These are phyloP conservation scores for Pestalotiopsis sp. DNA, from an alignment of 2,329 filamentous ascomycete genomes.

Conservation along the genomic window DNA sequence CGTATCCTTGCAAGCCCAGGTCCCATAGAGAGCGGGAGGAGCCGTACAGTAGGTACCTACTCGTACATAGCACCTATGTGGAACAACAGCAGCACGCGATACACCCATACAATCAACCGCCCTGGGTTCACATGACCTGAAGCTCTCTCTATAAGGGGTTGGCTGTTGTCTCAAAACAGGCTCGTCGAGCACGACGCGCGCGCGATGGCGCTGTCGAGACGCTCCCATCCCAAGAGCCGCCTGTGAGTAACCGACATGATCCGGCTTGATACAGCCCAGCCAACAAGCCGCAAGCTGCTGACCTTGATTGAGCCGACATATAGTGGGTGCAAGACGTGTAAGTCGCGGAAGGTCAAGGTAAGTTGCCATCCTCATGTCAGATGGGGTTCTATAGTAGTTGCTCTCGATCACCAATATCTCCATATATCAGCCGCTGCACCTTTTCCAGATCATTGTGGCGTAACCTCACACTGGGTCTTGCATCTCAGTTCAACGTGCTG, in stretches of 20 bases:
- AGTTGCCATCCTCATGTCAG: not conserved
- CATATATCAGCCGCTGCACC: not conserved
- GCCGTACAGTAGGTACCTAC: not conserved
- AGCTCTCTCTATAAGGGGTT: not conserved
- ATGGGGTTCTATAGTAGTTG: not conserved
- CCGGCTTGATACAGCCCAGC: not conserved
- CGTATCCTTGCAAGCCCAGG: not conserved
- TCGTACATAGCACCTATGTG: too few relatives aligned
- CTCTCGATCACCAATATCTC: too few relatives aligned
- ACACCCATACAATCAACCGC: not conserved
- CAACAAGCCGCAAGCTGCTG: not conserved
- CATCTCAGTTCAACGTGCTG: not conserved
- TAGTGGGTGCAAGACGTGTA: slow-evolving; percentile 5
- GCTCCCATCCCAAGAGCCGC: slow-evolving; percentile 9
- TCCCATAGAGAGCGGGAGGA: not conserved
- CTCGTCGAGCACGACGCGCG: not conserved
- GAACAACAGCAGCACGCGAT: not conserved
- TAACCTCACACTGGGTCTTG: not conserved
- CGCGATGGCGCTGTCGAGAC: not conserved
- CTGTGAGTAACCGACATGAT: not conserved
- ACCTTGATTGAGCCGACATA: not conserved
- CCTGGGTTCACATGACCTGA: not conserved
- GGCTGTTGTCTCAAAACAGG: not conserved
- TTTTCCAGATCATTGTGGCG: not conserved
- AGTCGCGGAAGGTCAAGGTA: slow-evolving; percentile 11